Evolutionary conservation across 208 protist species (phyloP).

Genomic region (Naegleria gruberi): DNA sequence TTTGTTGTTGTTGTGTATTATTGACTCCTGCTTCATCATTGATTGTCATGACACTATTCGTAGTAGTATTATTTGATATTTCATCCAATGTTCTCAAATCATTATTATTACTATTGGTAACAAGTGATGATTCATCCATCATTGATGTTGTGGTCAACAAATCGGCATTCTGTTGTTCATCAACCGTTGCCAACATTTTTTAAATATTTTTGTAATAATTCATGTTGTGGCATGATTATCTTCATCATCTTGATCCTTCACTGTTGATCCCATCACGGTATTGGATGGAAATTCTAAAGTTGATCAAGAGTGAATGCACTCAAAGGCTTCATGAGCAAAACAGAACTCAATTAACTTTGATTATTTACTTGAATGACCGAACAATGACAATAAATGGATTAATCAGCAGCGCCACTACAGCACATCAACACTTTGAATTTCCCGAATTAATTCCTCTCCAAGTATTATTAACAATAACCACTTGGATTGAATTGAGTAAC

Average conservation of each 20-base stretch:
- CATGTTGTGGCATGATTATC: background rate
- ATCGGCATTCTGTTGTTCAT: no score
- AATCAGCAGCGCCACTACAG: no score
- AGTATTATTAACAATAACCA: no score
- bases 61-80: background rate
- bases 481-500: no score
- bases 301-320: background rate
- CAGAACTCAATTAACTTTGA: no score
- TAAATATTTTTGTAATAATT: background rate
- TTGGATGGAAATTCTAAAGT: background rate
- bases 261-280: background rate
- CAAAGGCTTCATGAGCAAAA: no score
- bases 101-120: background rate
- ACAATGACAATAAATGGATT: no score
- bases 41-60: background rate
- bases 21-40: background rate
- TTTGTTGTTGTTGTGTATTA: background rate
- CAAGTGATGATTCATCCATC: background rate
- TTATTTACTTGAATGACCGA: no score
- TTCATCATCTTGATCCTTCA: background rate
- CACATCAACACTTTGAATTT: no score
- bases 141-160: background rate
- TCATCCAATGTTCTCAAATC: background rate
- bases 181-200: background rate
- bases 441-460: no score